phyloP scores from a whole-genome alignment of 164 flowering plant species.

The Liriodendron chinense region DNA sequence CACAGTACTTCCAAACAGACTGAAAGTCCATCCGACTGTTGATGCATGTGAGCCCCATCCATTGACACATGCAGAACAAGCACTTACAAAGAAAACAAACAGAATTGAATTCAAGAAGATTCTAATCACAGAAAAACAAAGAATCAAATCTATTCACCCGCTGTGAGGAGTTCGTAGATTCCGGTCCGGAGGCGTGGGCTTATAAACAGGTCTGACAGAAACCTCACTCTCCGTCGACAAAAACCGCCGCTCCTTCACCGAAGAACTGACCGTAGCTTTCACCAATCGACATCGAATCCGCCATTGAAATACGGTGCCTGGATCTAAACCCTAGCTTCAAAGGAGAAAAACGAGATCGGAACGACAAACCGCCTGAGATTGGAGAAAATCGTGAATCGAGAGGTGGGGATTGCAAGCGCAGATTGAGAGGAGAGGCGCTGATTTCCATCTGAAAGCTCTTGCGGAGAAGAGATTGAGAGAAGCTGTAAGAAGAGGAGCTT shows the following conservation, averaged over 20 bases:
- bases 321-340: slow-evolving; percentile 5
- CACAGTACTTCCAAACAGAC: too few species aligned
- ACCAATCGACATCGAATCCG: not conserved
- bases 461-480: not conserved
- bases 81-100: not conserved
- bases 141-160: slow-evolving; percentile 47
- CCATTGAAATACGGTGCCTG: slow-evolving; percentile 3
- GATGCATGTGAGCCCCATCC: not conserved
- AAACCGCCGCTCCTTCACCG: not conserved
- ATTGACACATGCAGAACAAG: not conserved
- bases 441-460: slow-evolving; percentile 15
- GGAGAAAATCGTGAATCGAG: not conserved
- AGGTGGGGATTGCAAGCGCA: not conserved
- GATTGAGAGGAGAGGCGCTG: not conserved
- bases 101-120: not conserved
- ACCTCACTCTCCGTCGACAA: not conserved
- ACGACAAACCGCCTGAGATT: not conserved
- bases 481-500: too few species aligned
- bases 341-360: slow-evolving; percentile 1
- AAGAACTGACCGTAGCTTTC: not conserved
- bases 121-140: not conserved
- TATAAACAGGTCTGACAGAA: slow-evolving; percentile 52
- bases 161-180: slow-evolving; percentile 92
- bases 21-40: not conserved
- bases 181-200: slow-evolving; percentile 68